phyloP scores from a whole-genome alignment of 148 eudicot species.

The Cornus florida region DNA sequence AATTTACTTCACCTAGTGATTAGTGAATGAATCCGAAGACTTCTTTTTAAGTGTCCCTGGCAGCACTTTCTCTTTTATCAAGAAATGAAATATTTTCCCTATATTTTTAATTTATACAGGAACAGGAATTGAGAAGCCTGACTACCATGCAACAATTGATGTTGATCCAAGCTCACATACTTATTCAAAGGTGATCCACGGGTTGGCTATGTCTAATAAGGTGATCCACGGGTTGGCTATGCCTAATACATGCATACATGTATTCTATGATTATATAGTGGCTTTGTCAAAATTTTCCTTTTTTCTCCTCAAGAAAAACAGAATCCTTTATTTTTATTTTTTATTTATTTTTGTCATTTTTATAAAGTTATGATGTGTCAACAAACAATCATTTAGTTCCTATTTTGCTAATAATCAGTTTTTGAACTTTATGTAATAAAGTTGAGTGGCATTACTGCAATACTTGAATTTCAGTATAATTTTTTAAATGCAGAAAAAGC shows the following conservation, averaged over 20 bases:
- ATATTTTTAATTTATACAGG: constrained; percentile 34
- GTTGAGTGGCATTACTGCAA: not conserved
- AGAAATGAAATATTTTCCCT: not conserved
- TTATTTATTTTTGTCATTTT: not conserved
- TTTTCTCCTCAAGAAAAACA: no score
- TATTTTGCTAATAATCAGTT: not conserved
- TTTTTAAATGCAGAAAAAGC: not conserved
- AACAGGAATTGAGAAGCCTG: constrained; percentile 88
- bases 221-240: no score
- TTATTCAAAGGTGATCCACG: constrained; percentile 80
- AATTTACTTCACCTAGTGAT: no score
- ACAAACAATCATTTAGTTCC: not conserved
- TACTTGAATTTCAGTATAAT: not conserved
- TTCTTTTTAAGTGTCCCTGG: not conserved
- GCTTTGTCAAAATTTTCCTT: not conserved
- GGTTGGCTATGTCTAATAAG: no score
- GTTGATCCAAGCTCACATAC: constrained; percentile 81
- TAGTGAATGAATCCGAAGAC: no score
- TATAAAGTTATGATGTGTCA: no score
- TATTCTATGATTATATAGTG: not conserved
- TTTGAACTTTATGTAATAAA: not conserved
- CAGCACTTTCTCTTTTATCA: not conserved
- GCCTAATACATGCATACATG: no score
- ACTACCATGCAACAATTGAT: constrained; percentile 85
- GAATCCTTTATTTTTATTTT: no score